phyloP scores from a whole-genome alignment of 2,329 filamentous ascomycete species.

The Cercospora citrullina region DNA sequence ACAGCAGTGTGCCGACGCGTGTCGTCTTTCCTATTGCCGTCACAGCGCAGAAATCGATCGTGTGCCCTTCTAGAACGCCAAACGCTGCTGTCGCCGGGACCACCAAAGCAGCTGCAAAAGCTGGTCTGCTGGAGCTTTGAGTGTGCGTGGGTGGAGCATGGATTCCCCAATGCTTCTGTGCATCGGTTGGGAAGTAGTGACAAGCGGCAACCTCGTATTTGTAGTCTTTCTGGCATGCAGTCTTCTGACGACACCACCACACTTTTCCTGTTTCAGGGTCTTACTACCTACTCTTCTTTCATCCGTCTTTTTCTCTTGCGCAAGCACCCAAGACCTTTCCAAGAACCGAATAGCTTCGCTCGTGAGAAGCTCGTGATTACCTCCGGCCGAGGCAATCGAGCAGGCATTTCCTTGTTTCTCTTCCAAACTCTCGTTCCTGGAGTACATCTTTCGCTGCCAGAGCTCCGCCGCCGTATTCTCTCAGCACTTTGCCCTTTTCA shows the following conservation, averaged over 20 bases:
- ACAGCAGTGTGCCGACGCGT: slow-evolving; percentile 6
- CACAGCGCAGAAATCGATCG: slow-evolving; percentile 1
- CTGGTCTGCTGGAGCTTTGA: not conserved
- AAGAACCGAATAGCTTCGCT: not conserved
- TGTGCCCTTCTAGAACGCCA: slow-evolving; percentile 3
- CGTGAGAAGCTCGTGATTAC: not conserved
- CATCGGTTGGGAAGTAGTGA: slow-evolving; percentile 11
- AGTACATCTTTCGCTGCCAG: slow-evolving; percentile 45
- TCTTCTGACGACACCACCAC: not conserved
- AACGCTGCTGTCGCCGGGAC: not conserved
- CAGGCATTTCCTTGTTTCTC: slow-evolving; percentile 45
- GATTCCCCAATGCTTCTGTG: not conserved
- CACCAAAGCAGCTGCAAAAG: not conserved
- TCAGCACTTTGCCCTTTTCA: not conserved
- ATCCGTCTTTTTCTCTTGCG: not conserved
- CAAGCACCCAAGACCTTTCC: not conserved
- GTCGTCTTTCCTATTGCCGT: slow-evolving; percentile 2
- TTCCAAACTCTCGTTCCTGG: slow-evolving; percentile 51
- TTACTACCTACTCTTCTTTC: not conserved
- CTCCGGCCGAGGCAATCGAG: not conserved
- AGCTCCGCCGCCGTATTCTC: not conserved
- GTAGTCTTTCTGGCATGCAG: not conserved
- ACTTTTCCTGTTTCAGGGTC: slow-evolving; percentile 7
- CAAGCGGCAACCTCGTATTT: not conserved
- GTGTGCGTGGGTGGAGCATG: not conserved